Percentiles rank a stretch among this genome's conserved stretches.
Conservation (phyloP, 768 basidiomycete species). For the Neoboletus brunneissimus region DNA sequence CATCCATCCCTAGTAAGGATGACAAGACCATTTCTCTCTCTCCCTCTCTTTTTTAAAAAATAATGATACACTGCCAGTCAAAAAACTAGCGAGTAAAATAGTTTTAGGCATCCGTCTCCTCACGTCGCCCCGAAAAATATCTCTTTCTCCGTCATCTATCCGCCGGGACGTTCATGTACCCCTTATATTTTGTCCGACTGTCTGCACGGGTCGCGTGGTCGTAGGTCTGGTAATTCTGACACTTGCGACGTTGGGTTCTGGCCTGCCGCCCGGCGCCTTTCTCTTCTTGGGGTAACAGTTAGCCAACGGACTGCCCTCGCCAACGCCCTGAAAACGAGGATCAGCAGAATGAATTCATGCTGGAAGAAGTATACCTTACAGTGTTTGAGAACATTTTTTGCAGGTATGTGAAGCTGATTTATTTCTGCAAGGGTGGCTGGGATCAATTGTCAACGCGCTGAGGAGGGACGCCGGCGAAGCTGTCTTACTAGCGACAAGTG, state of each 20-base stretch:
- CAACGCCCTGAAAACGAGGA: neutral
- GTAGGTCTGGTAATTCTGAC: conserved; percentile 3
- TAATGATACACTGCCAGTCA: neutral
- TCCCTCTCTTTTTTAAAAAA: neutral
- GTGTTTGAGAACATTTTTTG: conserved; percentile 3
- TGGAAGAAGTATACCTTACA: neutral
- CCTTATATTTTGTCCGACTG: neutral
- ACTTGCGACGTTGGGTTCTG: neutral
- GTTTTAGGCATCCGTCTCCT: neutral
- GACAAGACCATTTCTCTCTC: too few relatives aligned
- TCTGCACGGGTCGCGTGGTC: conserved; percentile 2
- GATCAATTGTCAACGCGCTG: neutral
- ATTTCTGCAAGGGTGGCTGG: neutral
- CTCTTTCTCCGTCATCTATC: neutral
- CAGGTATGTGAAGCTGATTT: neutral
- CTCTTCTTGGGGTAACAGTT: neutral
- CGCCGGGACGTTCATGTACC: neutral
- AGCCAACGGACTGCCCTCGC: neutral
- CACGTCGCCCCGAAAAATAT: neutral
- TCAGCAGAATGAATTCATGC: neutral
- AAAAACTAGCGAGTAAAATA: neutral
- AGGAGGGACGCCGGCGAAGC: neutral
- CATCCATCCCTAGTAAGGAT: neutral
- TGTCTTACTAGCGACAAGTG: neutral
- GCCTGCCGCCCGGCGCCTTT: conserved; percentile 7